Percentiles rank a stretch among this genome's conserved stretches.
These are phyloP conservation scores for Paramecium tetraurelia DNA, from an alignment of 73 alveolate species.

Conservation along the genomic window DNA sequence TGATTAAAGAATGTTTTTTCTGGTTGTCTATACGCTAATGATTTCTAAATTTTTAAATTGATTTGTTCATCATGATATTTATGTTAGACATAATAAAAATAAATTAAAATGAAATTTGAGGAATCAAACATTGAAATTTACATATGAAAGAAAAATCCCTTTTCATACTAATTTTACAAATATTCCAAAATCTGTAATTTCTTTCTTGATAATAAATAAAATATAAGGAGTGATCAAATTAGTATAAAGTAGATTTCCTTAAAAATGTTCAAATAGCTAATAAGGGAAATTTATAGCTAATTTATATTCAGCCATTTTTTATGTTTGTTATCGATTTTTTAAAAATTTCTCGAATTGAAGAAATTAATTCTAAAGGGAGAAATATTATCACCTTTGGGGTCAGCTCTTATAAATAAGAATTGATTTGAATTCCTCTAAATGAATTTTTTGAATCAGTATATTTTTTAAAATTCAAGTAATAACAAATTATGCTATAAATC, in stretches of 20 bases:
- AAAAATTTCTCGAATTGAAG: background rate
- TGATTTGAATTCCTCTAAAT: background rate
- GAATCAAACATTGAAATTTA: background rate
- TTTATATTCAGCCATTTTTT: background rate
- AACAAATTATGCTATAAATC: background rate
- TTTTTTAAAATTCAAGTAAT: background rate
- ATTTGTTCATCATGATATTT: background rate
- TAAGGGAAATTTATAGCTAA: background rate
- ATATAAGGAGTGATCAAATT: background rate
- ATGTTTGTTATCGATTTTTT: background rate
- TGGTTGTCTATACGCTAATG: background rate
- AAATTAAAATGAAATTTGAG: background rate
- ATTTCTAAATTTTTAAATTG: background rate
- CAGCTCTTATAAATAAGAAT: background rate
- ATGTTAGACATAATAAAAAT: background rate
- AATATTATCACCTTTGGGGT: background rate
- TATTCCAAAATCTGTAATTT: background rate
- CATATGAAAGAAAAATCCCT: background rate
- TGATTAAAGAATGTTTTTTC: background rate
- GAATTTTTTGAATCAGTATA: background rate
- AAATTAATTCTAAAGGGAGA: background rate
- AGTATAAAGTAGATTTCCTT: background rate
- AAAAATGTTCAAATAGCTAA: background rate
- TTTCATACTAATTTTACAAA: background rate
- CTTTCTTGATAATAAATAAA: background rate